These are phyloP conservation scores for Sphaerulina musiva DNA, from an alignment of 2,329 filamentous ascomycete genomes.

Conservation along the genomic window DNA sequence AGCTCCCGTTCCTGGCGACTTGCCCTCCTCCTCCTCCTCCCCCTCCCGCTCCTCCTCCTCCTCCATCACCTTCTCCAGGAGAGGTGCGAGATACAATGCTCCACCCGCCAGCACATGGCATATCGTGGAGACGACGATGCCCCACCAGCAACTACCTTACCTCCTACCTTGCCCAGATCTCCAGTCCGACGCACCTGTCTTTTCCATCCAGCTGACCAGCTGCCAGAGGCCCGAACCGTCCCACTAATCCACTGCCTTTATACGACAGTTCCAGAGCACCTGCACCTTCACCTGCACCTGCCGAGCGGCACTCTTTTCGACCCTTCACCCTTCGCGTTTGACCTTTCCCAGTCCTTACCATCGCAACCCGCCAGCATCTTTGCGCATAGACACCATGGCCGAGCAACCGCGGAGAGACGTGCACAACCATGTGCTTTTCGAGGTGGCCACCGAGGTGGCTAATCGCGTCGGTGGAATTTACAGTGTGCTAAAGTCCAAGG, in stretches of 20 bases:
- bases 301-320: neutral
- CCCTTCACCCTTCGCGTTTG: neutral
- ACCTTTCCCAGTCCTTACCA: slow-evolving; percentile 6
- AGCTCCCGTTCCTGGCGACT: neutral
- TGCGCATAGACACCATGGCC: slow-evolving; percentile 26
- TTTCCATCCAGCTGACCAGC: neutral
- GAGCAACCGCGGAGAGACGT: slow-evolving; percentile 58
- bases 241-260: neutral
- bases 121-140: neutral
- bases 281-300: neutral
- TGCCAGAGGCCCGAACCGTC: neutral
- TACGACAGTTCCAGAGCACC: no score
- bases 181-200: neutral
- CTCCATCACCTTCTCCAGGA: no score
- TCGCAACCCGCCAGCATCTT: neutral
- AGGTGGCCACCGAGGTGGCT: slow-evolving; percentile 93
- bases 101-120: neutral
- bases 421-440: slow-evolving; percentile 92
- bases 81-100: no score
- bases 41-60: no score
- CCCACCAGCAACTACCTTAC: neutral
- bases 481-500: slow-evolving; percentile 98
- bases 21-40: no score
- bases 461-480: slow-evolving; percentile 99
- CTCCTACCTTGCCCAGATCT: neutral